Conservation (phyloP, 1,284 basidiomycete genomes). For the Pseudozyma thailandica region DNA sequence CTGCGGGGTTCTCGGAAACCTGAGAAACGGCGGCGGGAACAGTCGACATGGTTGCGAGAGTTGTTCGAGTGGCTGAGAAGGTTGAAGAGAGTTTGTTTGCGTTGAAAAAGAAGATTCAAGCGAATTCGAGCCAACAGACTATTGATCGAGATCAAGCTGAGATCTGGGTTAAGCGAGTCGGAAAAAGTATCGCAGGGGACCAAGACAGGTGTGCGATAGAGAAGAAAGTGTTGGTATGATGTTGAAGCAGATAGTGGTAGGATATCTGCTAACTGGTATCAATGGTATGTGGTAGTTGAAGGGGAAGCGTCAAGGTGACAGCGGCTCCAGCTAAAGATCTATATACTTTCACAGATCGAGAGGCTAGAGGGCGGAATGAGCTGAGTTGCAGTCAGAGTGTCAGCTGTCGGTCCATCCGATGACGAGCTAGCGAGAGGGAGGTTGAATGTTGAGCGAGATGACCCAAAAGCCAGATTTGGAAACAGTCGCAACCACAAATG, state of each 20-base stretch:
- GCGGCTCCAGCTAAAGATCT: slow-evolving; percentile 4
- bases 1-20: slow-evolving; percentile 48
- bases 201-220: slow-evolving; percentile 48
- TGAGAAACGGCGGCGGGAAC: slow-evolving; percentile 33
- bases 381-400: slow-evolving; percentile 7
- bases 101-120: slow-evolving; percentile 3
- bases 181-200: slow-evolving; percentile 32
- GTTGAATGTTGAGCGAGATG: too few relatives aligned
- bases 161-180: not conserved
- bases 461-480: not conserved
- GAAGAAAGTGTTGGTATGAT: slow-evolving; percentile 4
- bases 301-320: not conserved
- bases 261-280: slow-evolving; percentile 38
- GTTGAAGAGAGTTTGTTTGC: not conserved
- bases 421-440: too few relatives aligned
- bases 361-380: not conserved
- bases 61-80: not conserved
- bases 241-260: slow-evolving; percentile 45
- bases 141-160: slow-evolving; percentile 20
- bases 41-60: slow-evolving; percentile 37
- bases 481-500: too few relatives aligned
- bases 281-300: slow-evolving; percentile 34
- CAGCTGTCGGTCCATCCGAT: too few relatives aligned
- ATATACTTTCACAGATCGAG: slow-evolving; percentile 22
- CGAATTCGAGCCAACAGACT: slow-evolving; percentile 33